Conservation (phyloP, 495 filamentous ascomycete species). For the Pyrenula aspistea region DNA sequence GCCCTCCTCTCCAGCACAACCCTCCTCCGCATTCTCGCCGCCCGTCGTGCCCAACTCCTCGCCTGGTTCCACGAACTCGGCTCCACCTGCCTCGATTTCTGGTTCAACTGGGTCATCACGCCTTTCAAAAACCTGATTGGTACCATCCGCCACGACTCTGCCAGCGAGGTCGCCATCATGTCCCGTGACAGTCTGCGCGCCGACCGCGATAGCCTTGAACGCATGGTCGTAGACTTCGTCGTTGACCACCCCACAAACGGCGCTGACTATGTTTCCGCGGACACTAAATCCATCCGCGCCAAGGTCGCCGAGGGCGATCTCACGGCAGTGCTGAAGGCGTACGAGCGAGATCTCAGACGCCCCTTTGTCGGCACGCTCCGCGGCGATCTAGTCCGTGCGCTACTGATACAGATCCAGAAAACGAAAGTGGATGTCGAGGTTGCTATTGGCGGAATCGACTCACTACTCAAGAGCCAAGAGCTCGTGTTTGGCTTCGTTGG, state of each 20-base stretch:
- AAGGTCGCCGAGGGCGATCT: slow-evolving; percentile 86
- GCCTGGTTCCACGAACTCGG: slow-evolving; percentile 69
- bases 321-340: slow-evolving; percentile 79
- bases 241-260: slow-evolving; percentile 52
- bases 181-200: slow-evolving; percentile 79
- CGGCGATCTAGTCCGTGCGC: slow-evolving; percentile 78
- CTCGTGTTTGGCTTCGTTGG: slow-evolving; percentile 94
- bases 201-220: slow-evolving; percentile 81
- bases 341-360: slow-evolving; percentile 70
- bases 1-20: slow-evolving; percentile 67
- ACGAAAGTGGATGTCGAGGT: slow-evolving; percentile 98
- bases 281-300: slow-evolving; percentile 57
- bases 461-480: slow-evolving; percentile 87
- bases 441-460: slow-evolving; percentile 86
- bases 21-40: slow-evolving; percentile 60
- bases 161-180: slow-evolving; percentile 90
- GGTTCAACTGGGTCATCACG: slow-evolving; percentile 88
- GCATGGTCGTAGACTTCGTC: slow-evolving; percentile 96
- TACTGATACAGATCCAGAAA: slow-evolving; percentile 95
- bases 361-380: slow-evolving; percentile 69
- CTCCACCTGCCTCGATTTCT: slow-evolving; percentile 73
- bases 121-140: slow-evolving; percentile 70
- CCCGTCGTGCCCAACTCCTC: slow-evolving; percentile 57
- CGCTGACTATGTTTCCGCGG: slow-evolving; percentile 31
- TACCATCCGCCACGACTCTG: slow-evolving; percentile 83